A percentile compares a stretch with the other conserved stretches of the same genome.
Evolutionary conservation across 2,329 filamentous ascomycete species (phyloP).

Genomic region (Cercospora beticola): DNA sequence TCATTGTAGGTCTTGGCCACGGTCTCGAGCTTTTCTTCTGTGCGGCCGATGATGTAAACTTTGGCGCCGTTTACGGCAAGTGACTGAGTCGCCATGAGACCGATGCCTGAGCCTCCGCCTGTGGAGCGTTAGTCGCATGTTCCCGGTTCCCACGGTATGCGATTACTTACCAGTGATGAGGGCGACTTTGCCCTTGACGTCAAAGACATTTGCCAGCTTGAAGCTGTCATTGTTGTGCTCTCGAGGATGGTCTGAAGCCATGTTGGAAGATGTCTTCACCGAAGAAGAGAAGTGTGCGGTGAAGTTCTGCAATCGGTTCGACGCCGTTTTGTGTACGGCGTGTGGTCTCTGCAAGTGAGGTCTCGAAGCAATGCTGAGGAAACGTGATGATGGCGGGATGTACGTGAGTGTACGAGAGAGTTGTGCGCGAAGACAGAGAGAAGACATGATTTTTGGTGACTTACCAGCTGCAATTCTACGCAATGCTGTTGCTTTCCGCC

Average conservation of each 20-base stretch:
- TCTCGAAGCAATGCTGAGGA: neutral
- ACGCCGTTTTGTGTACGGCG: neutral
- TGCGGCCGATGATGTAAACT: slow-evolving; percentile 51
- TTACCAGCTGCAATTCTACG: neutral
- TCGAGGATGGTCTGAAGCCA: slow-evolving; percentile 30
- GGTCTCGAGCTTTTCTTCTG: slow-evolving; percentile 50
- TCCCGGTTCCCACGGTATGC: too few relatives aligned
- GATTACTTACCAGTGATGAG: slow-evolving; percentile 38
- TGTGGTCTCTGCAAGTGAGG: neutral
- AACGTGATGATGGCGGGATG: neutral
- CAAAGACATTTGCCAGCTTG: slow-evolving; percentile 38
- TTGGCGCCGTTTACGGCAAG: slow-evolving; percentile 44
- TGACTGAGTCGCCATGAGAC: slow-evolving; percentile 49
- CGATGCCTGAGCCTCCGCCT: slow-evolving; percentile 50
- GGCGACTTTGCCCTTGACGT: slow-evolving; percentile 44
- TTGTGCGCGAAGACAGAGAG: neutral
- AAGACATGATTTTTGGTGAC: neutral
- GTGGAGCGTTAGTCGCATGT: neutral
- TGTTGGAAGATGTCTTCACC: slow-evolving; percentile 20
- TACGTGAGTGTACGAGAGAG: neutral
- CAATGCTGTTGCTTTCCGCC: neutral
- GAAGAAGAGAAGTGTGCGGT: slow-evolving; percentile 19
- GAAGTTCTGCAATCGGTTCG: slow-evolving; percentile 7
- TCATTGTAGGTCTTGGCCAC: slow-evolving; percentile 47
- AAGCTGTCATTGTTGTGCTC: slow-evolving; percentile 40